Conservation (phyloP, 257 asterid species). For the Solanum chiquidenum region DNA sequence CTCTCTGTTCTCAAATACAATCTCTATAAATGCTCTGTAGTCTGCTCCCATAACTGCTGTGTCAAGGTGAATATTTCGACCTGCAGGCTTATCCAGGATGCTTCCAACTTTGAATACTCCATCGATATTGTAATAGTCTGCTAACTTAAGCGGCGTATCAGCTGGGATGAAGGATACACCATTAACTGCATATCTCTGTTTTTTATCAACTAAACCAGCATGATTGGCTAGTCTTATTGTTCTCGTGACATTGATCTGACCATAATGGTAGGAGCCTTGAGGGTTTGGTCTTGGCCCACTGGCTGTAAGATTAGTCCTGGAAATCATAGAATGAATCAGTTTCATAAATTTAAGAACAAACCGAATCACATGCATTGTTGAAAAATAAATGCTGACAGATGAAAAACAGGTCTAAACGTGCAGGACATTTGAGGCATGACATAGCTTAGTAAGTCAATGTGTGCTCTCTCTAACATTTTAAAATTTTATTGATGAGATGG, state of each 20-base stretch:
- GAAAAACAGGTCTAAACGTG: background rate
- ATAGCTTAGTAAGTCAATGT: background rate
- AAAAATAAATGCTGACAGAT: background rate
- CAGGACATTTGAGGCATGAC: background rate
- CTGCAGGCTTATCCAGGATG: constrained; percentile 33
- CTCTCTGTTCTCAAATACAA: constrained; percentile 59
- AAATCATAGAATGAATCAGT: background rate
- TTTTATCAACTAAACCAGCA: constrained; percentile 20
- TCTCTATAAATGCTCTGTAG: constrained; percentile 47
- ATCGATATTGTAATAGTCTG: constrained; percentile 47
- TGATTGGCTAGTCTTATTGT: constrained; percentile 32
- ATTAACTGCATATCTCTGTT: constrained; percentile 54
- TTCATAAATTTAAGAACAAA: background rate
- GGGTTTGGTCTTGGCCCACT: constrained; percentile 85
- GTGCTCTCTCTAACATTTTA: background rate
- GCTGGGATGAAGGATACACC: constrained; percentile 47
- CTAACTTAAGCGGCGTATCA: constrained; percentile 69
- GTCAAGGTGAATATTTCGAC: constrained; percentile 20
- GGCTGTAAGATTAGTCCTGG: constrained; percentile 62
- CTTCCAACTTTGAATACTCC: constrained; percentile 55
- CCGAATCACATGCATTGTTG: background rate
- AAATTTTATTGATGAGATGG: background rate
- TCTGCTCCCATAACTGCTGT: constrained; percentile 59
- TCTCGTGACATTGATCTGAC: constrained; percentile 34
- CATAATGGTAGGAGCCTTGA: constrained; percentile 82